Evolutionary conservation across 768 basidiomycete genomes (phyloP).

Genomic region (Suillus occidentalis): DNA sequence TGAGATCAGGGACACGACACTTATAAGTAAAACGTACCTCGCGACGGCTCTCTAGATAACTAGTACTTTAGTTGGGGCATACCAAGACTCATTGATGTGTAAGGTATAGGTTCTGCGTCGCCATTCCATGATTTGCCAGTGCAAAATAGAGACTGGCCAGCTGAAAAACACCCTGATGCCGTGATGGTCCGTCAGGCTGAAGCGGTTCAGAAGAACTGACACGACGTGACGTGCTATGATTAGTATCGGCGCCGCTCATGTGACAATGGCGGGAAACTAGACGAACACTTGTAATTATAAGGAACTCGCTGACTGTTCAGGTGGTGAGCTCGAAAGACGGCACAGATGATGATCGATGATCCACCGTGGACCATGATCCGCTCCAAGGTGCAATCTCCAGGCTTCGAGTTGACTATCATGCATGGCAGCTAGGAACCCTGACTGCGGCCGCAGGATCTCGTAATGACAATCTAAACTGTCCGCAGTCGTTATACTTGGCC

Average conservation of each 20-base stretch:
- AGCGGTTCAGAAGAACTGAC: too few relatives aligned
- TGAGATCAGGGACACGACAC: background rate
- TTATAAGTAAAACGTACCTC: background rate
- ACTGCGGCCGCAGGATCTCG: conserved; percentile 2
- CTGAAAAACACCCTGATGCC: background rate
- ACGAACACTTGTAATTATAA: too few relatives aligned
- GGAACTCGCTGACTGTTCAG: background rate
- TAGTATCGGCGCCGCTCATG: background rate
- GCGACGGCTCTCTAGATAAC: background rate
- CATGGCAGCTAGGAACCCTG: background rate
- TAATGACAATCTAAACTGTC: background rate
- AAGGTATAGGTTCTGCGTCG: background rate
- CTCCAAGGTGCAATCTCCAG: background rate
- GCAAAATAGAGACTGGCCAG: background rate
- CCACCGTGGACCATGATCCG: background rate
- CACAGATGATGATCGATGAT: background rate
- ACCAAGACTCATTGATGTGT: background rate
- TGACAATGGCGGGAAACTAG: background rate
- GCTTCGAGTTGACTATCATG: background rate
- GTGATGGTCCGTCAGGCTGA: background rate
- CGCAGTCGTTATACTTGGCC: background rate
- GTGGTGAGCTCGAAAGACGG: background rate
- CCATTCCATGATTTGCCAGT: background rate
- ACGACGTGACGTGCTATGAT: background rate
- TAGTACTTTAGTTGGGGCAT: background rate